phyloP scores from a whole-genome alignment of 73 alveolate species.

The Symbiodinium natans region DNA sequence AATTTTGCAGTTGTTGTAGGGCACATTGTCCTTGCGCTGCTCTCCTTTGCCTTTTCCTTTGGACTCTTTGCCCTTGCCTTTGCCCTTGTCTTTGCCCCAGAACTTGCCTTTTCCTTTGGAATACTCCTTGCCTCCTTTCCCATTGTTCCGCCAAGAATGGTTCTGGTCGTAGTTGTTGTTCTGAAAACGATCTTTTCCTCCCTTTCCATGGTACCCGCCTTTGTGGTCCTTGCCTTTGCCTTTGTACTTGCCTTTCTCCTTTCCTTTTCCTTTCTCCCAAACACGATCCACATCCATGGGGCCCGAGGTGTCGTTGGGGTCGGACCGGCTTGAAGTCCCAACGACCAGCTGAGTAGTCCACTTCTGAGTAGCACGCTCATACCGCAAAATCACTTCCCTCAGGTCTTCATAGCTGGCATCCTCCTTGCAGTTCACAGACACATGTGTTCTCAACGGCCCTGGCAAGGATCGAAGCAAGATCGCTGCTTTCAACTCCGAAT shows the following conservation, averaged over 20 bases:
- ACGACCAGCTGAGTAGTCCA: not conserved
- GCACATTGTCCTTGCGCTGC: not conserved
- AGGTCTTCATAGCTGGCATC: not conserved
- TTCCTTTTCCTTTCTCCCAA: too few species aligned
- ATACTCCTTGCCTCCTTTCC: not conserved
- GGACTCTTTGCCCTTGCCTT: not conserved
- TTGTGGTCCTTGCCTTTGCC: not conserved
- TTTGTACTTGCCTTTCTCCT: too few species aligned
- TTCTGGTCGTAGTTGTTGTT: not conserved
- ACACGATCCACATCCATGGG: constrained; percentile 21
- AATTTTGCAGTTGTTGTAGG: not conserved
- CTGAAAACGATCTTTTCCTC: too few species aligned
- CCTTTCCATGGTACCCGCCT: too few species aligned
- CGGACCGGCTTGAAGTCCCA: not conserved
- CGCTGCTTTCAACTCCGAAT: not conserved
- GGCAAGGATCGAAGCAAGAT: not conserved
- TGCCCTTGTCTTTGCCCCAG: not conserved
- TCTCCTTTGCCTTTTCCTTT: not conserved
- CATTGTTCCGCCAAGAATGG: not conserved
- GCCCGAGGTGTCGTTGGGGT: not conserved
- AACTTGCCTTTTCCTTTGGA: not conserved
- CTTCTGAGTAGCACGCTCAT: not conserved
- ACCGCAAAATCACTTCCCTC: constrained; percentile 28
- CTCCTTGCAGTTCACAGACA: not conserved
- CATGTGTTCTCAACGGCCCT: not conserved